Base-by-base conservation (phyloP, 306 rosid genomes). In the Vigna nakashimae region DNA sequence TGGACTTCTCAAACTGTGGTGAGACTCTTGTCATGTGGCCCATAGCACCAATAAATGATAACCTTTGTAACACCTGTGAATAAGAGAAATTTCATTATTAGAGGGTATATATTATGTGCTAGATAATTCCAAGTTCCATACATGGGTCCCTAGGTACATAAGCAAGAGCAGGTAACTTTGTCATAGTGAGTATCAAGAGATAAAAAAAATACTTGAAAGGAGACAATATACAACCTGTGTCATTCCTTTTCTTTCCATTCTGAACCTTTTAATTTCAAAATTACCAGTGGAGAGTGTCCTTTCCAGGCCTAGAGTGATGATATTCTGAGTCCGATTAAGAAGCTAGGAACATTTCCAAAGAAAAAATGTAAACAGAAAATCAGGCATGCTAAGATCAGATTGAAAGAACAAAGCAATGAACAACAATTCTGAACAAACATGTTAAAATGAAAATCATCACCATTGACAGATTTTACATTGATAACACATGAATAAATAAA, bases 1-100 rank as follows among this genome's bases (percentile, higher is more conserved):
- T 62, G 45, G 98, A 92, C 88, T 94, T 94, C 92, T 94, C 97
- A 83, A 94, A 94, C 74, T 94, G 98, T 14, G 98, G 98, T 40
- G 84, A 62, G 63, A 92, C 83, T 88, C 98, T 89, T 26, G 98
- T 94, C 98, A 94, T 94, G 68, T 62, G 68, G 68, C 68, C 68
- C 24, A 62, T 6, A 62, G 68, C 45, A 34, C 68, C 68, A 62
- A 62, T 62, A 80, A 87, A 94, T 30, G 98, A 90, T 72, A 94
- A 85, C 85, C 98, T 88, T 30, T 87, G 89, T 49, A 94, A 82
- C 76, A 90, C 97, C 98, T 93, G 63, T 55, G 40, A 56, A 16
- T 34, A 17, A 67, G 68, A 77, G 14, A 62, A 3, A 62, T 15
- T 62, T 62, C 14, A 34, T 62, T 22, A 62, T 62, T 22, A 62